phyloP scores from a whole-genome alignment of 176 grass and related monocot species.

The Zoysia japonica region DNA sequence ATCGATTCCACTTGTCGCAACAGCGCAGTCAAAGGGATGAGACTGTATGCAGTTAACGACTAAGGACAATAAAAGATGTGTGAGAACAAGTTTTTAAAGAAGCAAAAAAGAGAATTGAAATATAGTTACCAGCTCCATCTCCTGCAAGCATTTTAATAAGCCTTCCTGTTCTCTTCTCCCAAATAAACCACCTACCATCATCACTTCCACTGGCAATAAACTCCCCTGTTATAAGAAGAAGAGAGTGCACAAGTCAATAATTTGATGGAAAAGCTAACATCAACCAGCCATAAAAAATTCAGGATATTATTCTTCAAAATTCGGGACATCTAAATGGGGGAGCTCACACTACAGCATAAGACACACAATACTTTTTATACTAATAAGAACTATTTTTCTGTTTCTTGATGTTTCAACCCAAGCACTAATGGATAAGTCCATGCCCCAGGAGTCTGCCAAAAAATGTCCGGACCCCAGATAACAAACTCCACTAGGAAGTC shows the following conservation, averaged over 20 bases:
- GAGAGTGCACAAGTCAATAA: slow-evolving; percentile 3
- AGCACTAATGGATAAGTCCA: not conserved
- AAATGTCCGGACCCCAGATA: not conserved
- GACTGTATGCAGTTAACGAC: slow-evolving; percentile 99
- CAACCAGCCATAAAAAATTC: not conserved
- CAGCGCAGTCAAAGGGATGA: slow-evolving; percentile 89
- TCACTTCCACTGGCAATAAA: slow-evolving; percentile 98
- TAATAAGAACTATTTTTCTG: not conserved
- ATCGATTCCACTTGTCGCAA: slow-evolving; percentile 96
- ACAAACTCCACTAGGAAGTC: slow-evolving; percentile 13
- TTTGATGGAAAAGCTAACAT: not conserved
- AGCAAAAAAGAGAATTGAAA: slow-evolving; percentile 10
- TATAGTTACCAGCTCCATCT: slow-evolving; percentile 77
- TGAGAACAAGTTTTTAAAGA: slow-evolving; percentile 21
- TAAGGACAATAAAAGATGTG: slow-evolving; percentile 44
- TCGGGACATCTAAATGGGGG: not conserved
- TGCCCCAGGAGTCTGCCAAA: not conserved
- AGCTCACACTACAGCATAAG: not conserved
- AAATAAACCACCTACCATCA: slow-evolving; percentile 99
- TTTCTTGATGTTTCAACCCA: slow-evolving; percentile 12
- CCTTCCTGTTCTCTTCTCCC: slow-evolving; percentile 96
- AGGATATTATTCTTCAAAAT: not conserved
- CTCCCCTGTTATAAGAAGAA: slow-evolving; percentile 54
- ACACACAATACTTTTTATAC: not conserved
- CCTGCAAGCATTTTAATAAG: slow-evolving; percentile 95